Percentiles rank a stretch among this genome's conserved stretches.
Conservation (phyloP, 2,329 filamentous ascomycete genomes). For the Penicillium freii region DNA sequence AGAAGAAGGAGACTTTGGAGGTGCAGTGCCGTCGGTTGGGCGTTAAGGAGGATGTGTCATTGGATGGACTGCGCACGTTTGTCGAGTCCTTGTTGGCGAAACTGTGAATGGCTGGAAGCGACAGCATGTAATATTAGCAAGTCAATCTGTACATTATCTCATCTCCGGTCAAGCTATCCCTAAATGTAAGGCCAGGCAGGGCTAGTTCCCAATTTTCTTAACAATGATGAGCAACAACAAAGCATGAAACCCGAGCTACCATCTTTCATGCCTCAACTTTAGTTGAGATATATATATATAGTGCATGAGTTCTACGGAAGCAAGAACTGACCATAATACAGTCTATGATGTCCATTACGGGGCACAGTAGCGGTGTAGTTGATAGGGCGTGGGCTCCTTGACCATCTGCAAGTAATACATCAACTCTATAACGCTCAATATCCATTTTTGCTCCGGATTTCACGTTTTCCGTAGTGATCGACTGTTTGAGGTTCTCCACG, state of each 20-base stretch:
- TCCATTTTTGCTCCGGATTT: neutral
- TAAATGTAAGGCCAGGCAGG: too few species aligned
- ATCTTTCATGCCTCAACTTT: neutral
- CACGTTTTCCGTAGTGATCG: neutral
- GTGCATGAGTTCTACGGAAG: neutral
- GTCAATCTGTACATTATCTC: constrained; percentile 7
- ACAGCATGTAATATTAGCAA: constrained; percentile 7
- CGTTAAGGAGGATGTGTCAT: constrained; percentile 58
- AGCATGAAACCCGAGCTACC: too few species aligned
- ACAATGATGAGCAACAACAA: too few species aligned
- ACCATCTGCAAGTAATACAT: neutral
- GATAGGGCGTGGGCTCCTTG: neutral
- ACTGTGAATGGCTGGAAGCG: constrained; percentile 43
- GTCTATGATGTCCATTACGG: too few species aligned
- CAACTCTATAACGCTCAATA: neutral
- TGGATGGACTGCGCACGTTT: constrained; percentile 51
- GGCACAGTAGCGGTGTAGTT: neutral
- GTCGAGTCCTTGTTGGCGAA: constrained; percentile 50
- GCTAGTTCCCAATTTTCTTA: too few species aligned
- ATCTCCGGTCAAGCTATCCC: neutral
- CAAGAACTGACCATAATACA: neutral
- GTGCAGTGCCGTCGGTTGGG: constrained; percentile 72
- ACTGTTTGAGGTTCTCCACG: neutral
- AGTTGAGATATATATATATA: too few species aligned
- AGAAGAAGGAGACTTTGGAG: constrained; percentile 60